phyloP scores from a whole-genome alignment of 2,329 filamentous ascomycete genomes.

The Dendryphion nanum region DNA sequence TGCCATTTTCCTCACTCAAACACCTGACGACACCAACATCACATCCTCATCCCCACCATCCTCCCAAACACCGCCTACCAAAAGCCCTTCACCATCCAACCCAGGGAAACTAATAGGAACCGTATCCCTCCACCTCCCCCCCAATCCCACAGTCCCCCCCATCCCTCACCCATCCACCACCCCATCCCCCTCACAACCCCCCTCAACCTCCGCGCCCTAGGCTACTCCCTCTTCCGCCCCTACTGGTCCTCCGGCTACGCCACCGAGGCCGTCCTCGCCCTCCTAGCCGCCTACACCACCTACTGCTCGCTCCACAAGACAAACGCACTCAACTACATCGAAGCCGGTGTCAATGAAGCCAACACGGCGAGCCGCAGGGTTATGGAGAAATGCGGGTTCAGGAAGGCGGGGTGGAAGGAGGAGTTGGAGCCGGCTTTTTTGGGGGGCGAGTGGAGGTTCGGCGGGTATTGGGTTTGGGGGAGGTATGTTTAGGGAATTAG shows the following conservation, averaged over 20 bases:
- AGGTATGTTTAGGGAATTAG: not conserved
- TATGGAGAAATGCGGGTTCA: constrained; percentile 24
- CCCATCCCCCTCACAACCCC: constrained; percentile 5
- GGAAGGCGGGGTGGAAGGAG: constrained; percentile 19
- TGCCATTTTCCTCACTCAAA: constrained; percentile 15
- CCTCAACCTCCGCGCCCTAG: constrained; percentile 16
- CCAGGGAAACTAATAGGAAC: not conserved
- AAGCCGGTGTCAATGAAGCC: constrained; percentile 19
- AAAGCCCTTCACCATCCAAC: not conserved
- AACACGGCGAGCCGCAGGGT: constrained; percentile 22
- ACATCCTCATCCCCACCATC: constrained; percentile 1
- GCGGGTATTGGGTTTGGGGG: constrained; percentile 22
- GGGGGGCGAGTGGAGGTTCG: constrained; percentile 21
- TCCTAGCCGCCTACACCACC: constrained; percentile 16
- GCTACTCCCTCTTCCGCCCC: constrained; percentile 20
- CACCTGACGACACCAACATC: not conserved
- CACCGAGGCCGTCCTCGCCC: constrained; percentile 20
- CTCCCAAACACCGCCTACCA: constrained; percentile 5
- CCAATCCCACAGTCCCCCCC: not conserved
- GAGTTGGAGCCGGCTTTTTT: constrained; percentile 20
- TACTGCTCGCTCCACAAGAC: constrained; percentile 3
- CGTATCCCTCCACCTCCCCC: not conserved
- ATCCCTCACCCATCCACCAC: constrained; percentile 8
- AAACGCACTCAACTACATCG: constrained; percentile 18
- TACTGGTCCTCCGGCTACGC: constrained; percentile 27